Base-by-base conservation (phyloP, 2,329 filamentous ascomycete genomes). In the Fusarium mexicanum region DNA sequence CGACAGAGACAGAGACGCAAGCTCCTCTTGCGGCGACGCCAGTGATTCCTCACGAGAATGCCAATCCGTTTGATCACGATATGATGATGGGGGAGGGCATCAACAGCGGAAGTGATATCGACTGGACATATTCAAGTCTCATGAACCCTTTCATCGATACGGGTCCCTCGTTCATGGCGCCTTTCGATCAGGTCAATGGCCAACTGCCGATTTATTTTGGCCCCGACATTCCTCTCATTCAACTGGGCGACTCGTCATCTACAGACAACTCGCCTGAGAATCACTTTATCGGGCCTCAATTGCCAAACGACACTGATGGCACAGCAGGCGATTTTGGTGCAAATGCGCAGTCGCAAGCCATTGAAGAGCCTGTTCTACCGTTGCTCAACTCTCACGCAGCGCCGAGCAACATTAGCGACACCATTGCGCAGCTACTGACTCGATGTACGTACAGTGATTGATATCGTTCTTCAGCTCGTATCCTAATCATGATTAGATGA, bases 251-350 rank as follows among this genome's bases (percentile, higher is more conserved):
- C n/a, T 53, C 50, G 0, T 53, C 50, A 26, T 53, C 50, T 12
- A 37, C 50, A 5, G 50, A 53, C 33, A 53, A 53, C 13, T 53
- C 50, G 2, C 50, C 50, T 3, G 50, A 53, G 33, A 53, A 53
- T 2, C 50, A 53, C 2, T 53, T 37, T 6, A 37, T 37, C 9
- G 33, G 50, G 3, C 50, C 50, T 20, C 33, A 53, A 6, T 17
- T 53, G 5, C 50, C 50, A 8, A 53, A 9, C 4, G 33, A 53
- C 2, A 6, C 8, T 11, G n/a, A 26, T 17, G n/a, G 31, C 1
- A 16, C 31, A 7, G n/a, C 48, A 2, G n/a, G n/a, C 0, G 31
- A 51, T 2, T 51, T 51, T 2, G 2, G 0, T 14, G 4, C 17
- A 24, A 20, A 35, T 24, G 31, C 31, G 8, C 48, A 26, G 18